Base-by-base conservation (phyloP, 163 green algal genomes). In the Scenedesmus sp. region DNA sequence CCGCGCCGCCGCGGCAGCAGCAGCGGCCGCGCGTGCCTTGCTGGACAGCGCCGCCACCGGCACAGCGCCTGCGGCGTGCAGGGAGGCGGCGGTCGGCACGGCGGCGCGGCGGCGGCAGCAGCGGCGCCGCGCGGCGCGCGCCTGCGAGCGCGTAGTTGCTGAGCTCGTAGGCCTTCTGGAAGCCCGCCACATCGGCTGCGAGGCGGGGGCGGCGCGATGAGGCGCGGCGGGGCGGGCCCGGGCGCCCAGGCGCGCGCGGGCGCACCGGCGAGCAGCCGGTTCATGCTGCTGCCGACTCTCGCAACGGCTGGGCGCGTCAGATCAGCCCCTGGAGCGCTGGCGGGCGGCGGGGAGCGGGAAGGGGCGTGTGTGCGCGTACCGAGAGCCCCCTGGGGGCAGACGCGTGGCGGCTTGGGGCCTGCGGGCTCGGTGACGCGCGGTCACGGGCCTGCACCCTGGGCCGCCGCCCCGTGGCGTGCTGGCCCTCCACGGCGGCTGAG, bases 111-210 rank as follows among this genome's bases (percentile, higher is more conserved):
- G 18, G 17, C 9, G 50, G 36, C 33, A n/a, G 15, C 39, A 7
- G 39, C 9, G 9, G 10, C 39, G 4, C n/a, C 29, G 10, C n/a
- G 4, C 2, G 2, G 3, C 20, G 4, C 75, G 2, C 34, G 86
- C 85, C 85, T 80, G 82, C 85, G 31, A 90, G 53, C 0, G 66
- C 85, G 47, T 84, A 87, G 62, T 75, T 71, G 45, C 70, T 69
- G 57, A 85, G 81, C 76, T 90, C 85, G 56, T 90, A 85, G 0
- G 72, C 85, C 66, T 85, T 86, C 13, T 58, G 62, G 66, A 77
- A 84, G 14, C 83, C 85, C 15, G 62, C 79, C 18, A 79, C 72
- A 56, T 89, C 85, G 42, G 85, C 85, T 83, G 85, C 71, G 20
- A 79, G 60, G 4, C 64, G 34, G 29, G n/a, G 47, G 48, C 15